Evolutionary conservation across 78 protist genomes (phyloP), one percentile per base, ranked within the genome.

Genomic region (Dictyostelium firmibasis): DNA sequence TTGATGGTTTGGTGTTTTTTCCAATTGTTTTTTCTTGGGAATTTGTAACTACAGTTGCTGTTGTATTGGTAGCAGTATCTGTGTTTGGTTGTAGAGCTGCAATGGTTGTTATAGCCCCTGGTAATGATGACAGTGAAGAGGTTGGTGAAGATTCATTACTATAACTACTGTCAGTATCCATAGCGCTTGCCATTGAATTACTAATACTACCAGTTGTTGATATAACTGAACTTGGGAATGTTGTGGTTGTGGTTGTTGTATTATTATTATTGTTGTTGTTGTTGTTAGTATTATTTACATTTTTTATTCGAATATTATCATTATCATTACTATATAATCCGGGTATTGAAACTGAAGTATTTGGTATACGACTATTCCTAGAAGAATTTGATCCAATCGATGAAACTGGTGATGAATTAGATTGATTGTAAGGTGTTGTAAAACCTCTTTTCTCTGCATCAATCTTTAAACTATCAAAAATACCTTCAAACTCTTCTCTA

Each of bases 371-470:
- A 78, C 60, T 78, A 18, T 18, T 78, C 27, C 38, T 27, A 20
- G 84, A 25, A 14, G 84, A 33, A 41, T n/a, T 41, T 23, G 60
- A 16, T 20, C 84, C 62, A 38, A n/a, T 78, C n/a, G 84, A 33
- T 38, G 60, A 38, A 13, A 25, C 84, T 41, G 84, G 31, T 41
- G 62, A 78, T 43, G 84, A 43, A n/a, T 35, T 36, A 1, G 20
- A 18, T 13, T 35, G 31, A 74, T n/a, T 38, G 43, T 20, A 38
- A 23, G 83, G 41, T 50, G 85, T 18, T 64, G 87, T 62, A 35
- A 86, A 75, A 43, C 81, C 81, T 67, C 92, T 70, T n/a, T 53
- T 86, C 41, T 86, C 92, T 50, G 93, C 93, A 79, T 88, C 93
- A 31, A 79, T 84, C 18, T 79, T 88, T 23, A 88, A 78, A 41